Percentiles rank a stretch among this genome's conserved stretches.
Evolutionary conservation across 495 filamentous ascomycete genomes (phyloP).

Genomic region (Articulospora tetracladia): DNA sequence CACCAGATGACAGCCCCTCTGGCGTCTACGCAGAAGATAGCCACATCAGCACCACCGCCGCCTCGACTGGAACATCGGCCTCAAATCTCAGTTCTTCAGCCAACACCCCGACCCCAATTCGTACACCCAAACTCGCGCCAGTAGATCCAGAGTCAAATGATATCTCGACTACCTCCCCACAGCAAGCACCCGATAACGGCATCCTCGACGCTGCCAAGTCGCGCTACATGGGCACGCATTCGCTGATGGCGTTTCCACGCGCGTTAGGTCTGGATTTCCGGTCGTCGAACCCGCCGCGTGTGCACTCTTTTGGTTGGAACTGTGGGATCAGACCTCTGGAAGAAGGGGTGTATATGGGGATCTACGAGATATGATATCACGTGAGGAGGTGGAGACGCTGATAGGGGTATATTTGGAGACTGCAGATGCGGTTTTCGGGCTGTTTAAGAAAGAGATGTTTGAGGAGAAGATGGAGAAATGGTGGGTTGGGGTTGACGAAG

Average conservation of each 20-base stretch:
- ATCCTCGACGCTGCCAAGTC: slow-evolving; percentile 26
- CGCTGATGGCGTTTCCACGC: slow-evolving; percentile 47
- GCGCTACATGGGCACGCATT: slow-evolving; percentile 41
- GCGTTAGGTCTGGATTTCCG: slow-evolving; percentile 47
- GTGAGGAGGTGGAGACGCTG: slow-evolving; percentile 30
- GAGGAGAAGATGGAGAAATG: slow-evolving; percentile 29
- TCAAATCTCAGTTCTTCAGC: too few species aligned
- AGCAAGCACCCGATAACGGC: slow-evolving; percentile 21
- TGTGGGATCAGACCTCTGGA: slow-evolving; percentile 36
- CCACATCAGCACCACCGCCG: neutral
- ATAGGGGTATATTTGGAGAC: slow-evolving; percentile 42
- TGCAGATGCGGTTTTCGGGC: slow-evolving; percentile 43
- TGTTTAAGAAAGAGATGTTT: slow-evolving; percentile 35
- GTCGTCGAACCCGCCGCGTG: slow-evolving; percentile 41
- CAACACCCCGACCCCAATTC: neutral
- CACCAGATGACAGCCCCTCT: slow-evolving; percentile 6
- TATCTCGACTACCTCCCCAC: neutral
- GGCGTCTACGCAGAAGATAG: slow-evolving; percentile 1
- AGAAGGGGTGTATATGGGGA: slow-evolving; percentile 18
- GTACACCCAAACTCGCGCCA: neutral
- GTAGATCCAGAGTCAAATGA: neutral
- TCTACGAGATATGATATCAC: slow-evolving; percentile 33
- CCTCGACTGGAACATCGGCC: too few species aligned
- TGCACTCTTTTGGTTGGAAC: slow-evolving; percentile 53
- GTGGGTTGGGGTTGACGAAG: too few species aligned